Evolutionary conservation across 768 basidiomycete species (phyloP).

Genomic region (Termitomyces sp.): DNA sequence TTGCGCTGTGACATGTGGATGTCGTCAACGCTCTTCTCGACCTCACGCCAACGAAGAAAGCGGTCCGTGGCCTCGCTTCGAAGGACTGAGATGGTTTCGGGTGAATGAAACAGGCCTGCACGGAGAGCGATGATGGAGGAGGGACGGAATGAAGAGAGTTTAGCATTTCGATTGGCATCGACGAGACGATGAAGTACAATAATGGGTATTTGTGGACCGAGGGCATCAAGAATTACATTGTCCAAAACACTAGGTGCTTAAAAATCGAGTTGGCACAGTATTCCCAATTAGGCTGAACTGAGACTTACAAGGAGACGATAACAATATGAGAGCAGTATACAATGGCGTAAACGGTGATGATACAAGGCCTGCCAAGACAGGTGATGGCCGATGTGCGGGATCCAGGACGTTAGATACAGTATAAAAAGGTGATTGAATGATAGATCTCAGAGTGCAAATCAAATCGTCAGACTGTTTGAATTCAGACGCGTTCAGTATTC

Average conservation of each 20-base stretch:
- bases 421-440: constrained; percentile 54
- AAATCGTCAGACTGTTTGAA: constrained; percentile 27
- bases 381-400: constrained; percentile 46
- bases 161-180: constrained; percentile 25
- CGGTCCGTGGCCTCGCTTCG: constrained; percentile 64
- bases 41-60: constrained; percentile 69
- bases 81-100: constrained; percentile 51
- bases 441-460: constrained; percentile 26
- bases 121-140: constrained; percentile 46
- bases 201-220: constrained; percentile 52
- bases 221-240: constrained; percentile 39
- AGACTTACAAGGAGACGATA: constrained; percentile 44
- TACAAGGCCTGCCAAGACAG: constrained; percentile 44
- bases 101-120: constrained; percentile 56
- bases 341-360: constrained; percentile 55
- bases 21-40: constrained; percentile 49
- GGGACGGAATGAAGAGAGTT: constrained; percentile 55
- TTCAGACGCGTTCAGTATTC: constrained; percentile 7
- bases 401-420: constrained; percentile 48
- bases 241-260: constrained; percentile 34
- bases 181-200: constrained; percentile 44
- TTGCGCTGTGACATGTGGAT: constrained; percentile 27
- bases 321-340: constrained; percentile 54
- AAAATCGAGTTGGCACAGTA: constrained; percentile 4
- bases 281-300: neutral